Base-by-base conservation (phyloP, 2,329 filamentous ascomycete species). In the Ophiobolus disseminans region DNA sequence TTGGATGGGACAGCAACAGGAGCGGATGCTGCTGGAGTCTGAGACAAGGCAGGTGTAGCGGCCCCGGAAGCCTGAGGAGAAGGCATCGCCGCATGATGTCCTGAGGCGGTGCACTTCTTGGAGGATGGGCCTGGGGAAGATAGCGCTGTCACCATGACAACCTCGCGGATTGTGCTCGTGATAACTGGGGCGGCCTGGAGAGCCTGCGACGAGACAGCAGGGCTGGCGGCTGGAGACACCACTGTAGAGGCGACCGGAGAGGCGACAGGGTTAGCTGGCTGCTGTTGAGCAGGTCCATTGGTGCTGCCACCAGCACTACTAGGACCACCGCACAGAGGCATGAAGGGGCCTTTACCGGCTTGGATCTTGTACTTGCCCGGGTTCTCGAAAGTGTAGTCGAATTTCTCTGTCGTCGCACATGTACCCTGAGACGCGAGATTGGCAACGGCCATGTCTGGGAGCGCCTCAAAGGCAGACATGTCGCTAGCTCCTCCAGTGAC, bases 381-480 rank as follows among this genome's bases (percentile, higher is more conserved):
- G 60, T 88, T 78, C 2, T 84, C 84, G 75, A 87, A 93, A 6
- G 76, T 72, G 45, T 64, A 71, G 45, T 70, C 69, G 4, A n/a
- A 37, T 2, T 42, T 39, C 32, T 86, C 82, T 0, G 57, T 58
- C 10, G 83, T 86, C 0, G 51, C 71, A 73, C 88, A 91, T 1
- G 40, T 41, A 9, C 49, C 52, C 0, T 41, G 42, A 2, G 39
- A 49, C 3, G 20, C 42, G 53, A 91, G 77, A 73, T 94, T 94
- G 52, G 88, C 86, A 1, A 86, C 77, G 39, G 90, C 86, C 83
- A 94, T 86, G 45, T 86, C 78, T 0, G 90, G 90, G 26, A 95
- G 86, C 2, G 14, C 31, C 2, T 64, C 47, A 8, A 86, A 82
- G 55, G 80, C 82, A 2, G 76, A 68, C 43, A 83, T 65, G 28